A percentile compares a stretch with the other conserved stretches of the same genome.
Evolutionary conservation across 208 protist genomes (phyloP).

Genomic region (Wallacemonas sp.): DNA sequence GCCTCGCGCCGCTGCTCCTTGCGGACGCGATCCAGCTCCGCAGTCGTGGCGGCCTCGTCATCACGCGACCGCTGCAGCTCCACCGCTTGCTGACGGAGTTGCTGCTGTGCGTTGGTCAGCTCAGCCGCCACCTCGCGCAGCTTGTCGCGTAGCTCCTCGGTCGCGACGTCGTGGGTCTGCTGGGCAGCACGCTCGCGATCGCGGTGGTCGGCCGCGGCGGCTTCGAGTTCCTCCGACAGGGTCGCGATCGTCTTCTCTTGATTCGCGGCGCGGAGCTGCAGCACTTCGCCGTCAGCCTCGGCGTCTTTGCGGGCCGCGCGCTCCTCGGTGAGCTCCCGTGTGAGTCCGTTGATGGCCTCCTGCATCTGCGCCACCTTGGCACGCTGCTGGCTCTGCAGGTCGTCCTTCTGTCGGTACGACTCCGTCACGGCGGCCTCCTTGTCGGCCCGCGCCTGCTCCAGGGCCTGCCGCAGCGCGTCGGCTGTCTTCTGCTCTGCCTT

Average conservation of each 20-base stretch:
- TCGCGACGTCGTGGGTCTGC: conserved; percentile 48
- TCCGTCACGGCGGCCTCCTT: conserved; percentile 53
- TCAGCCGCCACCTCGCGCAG: conserved; percentile 44
- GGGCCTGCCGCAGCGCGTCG: conserved; percentile 50
- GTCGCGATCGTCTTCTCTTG: conserved; percentile 40
- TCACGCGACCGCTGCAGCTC: conserved; percentile 61
- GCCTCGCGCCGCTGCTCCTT: conserved; percentile 30
- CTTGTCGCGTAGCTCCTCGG: conserved; percentile 59
- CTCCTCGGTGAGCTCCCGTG: conserved; percentile 59
- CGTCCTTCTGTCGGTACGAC: conserved; percentile 45
- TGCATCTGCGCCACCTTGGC: conserved; percentile 57
- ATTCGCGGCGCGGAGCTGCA: conserved; percentile 50
- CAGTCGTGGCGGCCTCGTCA: conserved; percentile 44
- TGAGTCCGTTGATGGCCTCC: conserved; percentile 36
- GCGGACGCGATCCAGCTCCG: conserved; percentile 31
- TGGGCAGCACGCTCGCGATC: conserved; percentile 46
- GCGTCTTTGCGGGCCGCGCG: conserved; percentile 50
- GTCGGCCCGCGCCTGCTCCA: conserved; percentile 57
- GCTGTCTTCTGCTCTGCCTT: conserved; percentile 53
- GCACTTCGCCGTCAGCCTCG: conserved; percentile 60
- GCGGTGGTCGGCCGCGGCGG: conserved; percentile 53
- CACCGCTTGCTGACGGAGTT: conserved; percentile 51
- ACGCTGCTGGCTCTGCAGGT: conserved; percentile 55
- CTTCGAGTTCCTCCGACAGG: conserved; percentile 54
- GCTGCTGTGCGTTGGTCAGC: conserved; percentile 57